phyloP scores from a whole-genome alignment of 805 yeast genomes.

The Pichia occidentalis region DNA sequence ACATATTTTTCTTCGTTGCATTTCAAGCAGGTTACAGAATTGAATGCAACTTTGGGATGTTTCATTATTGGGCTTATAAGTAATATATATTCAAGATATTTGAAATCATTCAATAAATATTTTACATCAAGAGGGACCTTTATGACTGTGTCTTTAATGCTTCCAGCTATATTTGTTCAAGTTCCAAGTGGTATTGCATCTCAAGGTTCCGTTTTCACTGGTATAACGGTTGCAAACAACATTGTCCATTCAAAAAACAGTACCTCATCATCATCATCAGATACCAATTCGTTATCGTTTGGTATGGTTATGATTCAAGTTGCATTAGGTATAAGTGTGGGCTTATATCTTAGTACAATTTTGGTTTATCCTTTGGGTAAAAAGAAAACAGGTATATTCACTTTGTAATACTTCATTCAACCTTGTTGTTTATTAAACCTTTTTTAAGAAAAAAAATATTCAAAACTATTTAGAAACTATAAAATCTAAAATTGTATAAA shows the following conservation, averaged over 20 bases:
- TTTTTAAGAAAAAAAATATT: background rate
- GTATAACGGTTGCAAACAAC: conserved; percentile 66
- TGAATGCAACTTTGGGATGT: conserved; percentile 86
- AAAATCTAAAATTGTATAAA: background rate
- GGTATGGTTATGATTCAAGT: conserved; percentile 90
- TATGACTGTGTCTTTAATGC: conserved; percentile 90
- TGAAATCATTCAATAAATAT: conserved; percentile 50
- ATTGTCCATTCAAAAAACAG: conserved; percentile 41
- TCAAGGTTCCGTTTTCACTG: conserved; percentile 76
- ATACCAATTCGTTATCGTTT: conserved; percentile 37
- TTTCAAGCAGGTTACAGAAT: conserved; percentile 58
- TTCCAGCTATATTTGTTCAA: conserved; percentile 91
- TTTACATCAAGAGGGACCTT: conserved; percentile 23
- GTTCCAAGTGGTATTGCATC: conserved; percentile 95
- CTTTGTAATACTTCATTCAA: conserved; percentile 38
- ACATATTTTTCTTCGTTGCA: conserved; percentile 72
- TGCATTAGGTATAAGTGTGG: conserved; percentile 90
- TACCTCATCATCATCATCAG: conserved; percentile 24
- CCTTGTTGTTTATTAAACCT: no score
- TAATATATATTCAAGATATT: conserved; percentile 78
- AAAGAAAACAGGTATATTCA: conserved; percentile 79
- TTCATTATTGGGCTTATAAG: conserved; percentile 86
- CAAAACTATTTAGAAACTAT: background rate
- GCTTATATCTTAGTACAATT: conserved; percentile 83
- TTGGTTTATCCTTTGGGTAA: conserved; percentile 91